A percentile compares a stretch with the other conserved stretches of the same genome.
Evolutionary conservation across 331 rosid genomes (phyloP).

Genomic region (Acacia concinna): DNA sequence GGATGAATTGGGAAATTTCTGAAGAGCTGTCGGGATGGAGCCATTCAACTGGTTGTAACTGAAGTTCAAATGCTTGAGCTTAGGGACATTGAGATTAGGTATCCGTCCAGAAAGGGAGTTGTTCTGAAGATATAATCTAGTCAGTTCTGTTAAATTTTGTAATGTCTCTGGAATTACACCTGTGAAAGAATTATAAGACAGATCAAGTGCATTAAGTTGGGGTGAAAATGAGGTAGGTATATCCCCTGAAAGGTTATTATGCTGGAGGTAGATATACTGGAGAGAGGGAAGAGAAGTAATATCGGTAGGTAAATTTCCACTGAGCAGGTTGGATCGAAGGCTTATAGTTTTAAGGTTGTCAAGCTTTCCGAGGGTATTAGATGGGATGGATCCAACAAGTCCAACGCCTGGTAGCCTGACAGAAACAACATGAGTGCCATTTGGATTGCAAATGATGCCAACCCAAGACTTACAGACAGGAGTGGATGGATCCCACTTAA

Average conservation of each 20-base stretch:
- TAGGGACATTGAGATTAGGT: conserved; percentile 57
- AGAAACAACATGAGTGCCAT: conserved; percentile 47
- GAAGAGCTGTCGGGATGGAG: conserved; percentile 68
- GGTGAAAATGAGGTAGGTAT: conserved; percentile 67
- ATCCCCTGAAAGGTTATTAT: conserved; percentile 75
- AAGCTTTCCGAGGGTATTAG: conserved; percentile 72
- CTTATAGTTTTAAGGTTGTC: conserved; percentile 65
- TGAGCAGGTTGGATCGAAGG: conserved; percentile 81
- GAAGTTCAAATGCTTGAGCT: conserved; percentile 58
- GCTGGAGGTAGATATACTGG: conserved; percentile 72
- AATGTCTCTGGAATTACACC: conserved; percentile 67
- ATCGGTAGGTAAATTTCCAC: conserved; percentile 70
- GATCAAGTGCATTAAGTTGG: conserved; percentile 62
- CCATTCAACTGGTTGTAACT: conserved; percentile 89
- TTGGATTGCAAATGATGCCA: conserved; percentile 57
- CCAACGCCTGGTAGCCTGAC: conserved; percentile 98
- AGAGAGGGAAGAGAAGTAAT: conserved; percentile 81
- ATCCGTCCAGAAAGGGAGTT: conserved; percentile 72
- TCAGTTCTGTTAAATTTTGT: conserved; percentile 67
- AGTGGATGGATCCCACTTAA: conserved; percentile 56
- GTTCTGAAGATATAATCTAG: conserved; percentile 75
- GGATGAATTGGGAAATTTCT: conserved; percentile 59
- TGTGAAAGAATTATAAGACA: conserved; percentile 75
- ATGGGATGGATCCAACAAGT: conserved; percentile 73
- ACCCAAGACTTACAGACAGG: conserved; percentile 67